phyloP scores from a whole-genome alignment of 2,329 filamentous ascomycete species.

The Emergomyces africanus region DNA sequence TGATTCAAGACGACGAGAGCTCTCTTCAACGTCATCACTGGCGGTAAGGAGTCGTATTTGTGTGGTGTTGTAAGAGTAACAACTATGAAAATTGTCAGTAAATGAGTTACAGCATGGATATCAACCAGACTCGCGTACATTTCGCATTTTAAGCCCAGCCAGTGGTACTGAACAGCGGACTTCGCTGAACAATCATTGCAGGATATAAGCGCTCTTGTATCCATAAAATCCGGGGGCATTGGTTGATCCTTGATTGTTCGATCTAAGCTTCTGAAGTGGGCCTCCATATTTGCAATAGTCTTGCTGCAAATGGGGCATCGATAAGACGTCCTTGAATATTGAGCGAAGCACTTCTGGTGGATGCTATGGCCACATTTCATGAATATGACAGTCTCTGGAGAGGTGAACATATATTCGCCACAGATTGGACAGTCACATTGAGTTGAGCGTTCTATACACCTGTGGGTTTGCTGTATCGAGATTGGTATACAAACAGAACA shows the following conservation, averaged over 20 bases:
- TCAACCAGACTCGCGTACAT: constrained; percentile 25
- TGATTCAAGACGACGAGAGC: constrained; percentile 8
- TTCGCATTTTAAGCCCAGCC: constrained; percentile 81
- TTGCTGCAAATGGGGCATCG: constrained; percentile 96
- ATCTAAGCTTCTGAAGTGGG: constrained; percentile 83
- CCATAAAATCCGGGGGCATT: constrained; percentile 73
- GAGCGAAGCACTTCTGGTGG: constrained; percentile 75
- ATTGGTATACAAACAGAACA: constrained; percentile 94
- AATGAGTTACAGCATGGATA: background rate
- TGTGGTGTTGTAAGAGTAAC: constrained; percentile 36
- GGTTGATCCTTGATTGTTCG: constrained; percentile 77
- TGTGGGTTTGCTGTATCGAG: constrained; percentile 69
- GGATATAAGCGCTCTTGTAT: constrained; percentile 69
- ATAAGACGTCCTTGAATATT: constrained; percentile 82
- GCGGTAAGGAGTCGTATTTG: constrained; percentile 27
- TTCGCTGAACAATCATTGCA: constrained; percentile 94
- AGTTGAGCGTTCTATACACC: constrained; percentile 85
- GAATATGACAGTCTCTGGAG: constrained; percentile 75
- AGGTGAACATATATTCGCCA: constrained; percentile 92
- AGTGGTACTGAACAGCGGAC: constrained; percentile 79
- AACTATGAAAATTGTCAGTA: constrained; percentile 17
- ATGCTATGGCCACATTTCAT: constrained; percentile 96
- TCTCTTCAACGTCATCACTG: constrained; percentile 16
- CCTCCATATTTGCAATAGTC: constrained; percentile 94
- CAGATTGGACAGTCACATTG: constrained; percentile 97